These are phyloP conservation scores for Melanogaster broomeanus DNA, from an alignment of 768 basidiomycete species.

Conservation along the genomic window DNA sequence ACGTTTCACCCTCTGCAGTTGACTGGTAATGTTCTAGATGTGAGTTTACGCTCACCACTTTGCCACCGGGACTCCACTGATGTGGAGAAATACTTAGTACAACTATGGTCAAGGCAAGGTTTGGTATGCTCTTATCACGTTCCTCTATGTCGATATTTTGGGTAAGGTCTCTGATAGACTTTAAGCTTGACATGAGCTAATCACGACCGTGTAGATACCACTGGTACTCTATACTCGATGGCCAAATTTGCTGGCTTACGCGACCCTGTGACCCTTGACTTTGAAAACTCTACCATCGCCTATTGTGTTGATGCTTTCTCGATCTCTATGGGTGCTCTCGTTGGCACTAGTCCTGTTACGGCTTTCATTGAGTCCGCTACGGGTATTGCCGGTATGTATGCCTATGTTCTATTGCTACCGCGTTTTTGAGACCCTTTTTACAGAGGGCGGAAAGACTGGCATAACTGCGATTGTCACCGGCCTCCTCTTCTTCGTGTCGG, in stretches of 20 bases:
- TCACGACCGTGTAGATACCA: slow-evolving; percentile 33
- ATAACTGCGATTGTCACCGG: slow-evolving; percentile 75
- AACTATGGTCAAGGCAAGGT: slow-evolving; percentile 63
- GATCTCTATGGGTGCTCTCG: slow-evolving; percentile 78
- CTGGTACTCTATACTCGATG: slow-evolving; percentile 87
- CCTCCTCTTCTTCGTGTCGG: slow-evolving; percentile 75
- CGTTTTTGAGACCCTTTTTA: slow-evolving; percentile 12
- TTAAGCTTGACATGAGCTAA: not conserved
- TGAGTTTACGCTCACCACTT: slow-evolving; percentile 33
- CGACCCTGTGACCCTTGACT: slow-evolving; percentile 82
- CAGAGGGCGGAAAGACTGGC: slow-evolving; percentile 88
- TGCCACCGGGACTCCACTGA: slow-evolving; percentile 3
- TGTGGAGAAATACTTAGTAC: slow-evolving; percentile 40
- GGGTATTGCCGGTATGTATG: slow-evolving; percentile 63
- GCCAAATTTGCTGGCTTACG: slow-evolving; percentile 89
- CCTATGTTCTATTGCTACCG: not conserved
- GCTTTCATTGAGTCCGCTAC: slow-evolving; percentile 84
- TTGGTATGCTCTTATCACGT: slow-evolving; percentile 87
- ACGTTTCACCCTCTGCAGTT: slow-evolving; percentile 65
- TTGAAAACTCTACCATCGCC: slow-evolving; percentile 79
- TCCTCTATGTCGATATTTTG: slow-evolving; percentile 88
- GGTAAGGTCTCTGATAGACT: slow-evolving; percentile 41
- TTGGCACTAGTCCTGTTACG: slow-evolving; percentile 82
- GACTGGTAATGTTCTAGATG: slow-evolving; percentile 69
- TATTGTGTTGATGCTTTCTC: slow-evolving; percentile 84